Evolutionary conservation across 306 rosid genomes (phyloP).

Genomic region (Fagus crenata): DNA sequence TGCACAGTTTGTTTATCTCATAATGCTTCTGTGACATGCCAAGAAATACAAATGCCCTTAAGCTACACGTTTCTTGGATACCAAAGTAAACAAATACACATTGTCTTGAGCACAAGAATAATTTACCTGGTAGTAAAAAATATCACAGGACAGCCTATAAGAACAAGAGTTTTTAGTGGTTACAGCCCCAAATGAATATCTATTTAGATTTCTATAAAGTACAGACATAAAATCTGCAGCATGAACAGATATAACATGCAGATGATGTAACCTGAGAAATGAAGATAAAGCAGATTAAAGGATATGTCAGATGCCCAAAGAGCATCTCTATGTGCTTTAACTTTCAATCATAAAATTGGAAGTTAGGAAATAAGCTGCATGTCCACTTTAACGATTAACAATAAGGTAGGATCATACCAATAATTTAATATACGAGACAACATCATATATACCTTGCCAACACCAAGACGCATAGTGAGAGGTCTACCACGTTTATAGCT

Average conservation of each 20-base stretch:
- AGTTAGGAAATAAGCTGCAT: background rate
- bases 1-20: background rate
- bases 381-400: background rate
- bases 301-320: background rate
- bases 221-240: background rate
- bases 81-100: background rate
- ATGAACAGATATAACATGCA: constrained; percentile 1
- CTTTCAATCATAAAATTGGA: background rate
- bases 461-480: constrained; percentile 94
- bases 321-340: background rate
- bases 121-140: background rate
- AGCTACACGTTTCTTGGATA: background rate
- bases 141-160: background rate
- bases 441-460: constrained; percentile 63
- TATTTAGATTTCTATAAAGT: background rate
- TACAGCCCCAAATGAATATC: background rate
- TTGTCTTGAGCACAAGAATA: background rate
- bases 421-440: background rate
- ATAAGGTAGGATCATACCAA: background rate
- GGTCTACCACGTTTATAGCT: constrained; percentile 87
- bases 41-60: background rate
- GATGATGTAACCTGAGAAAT: constrained; percentile 5
- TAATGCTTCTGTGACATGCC: background rate
- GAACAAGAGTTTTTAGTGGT: background rate
- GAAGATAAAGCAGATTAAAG: background rate